Base-by-base conservation (phyloP, 306 rosid species). In the Lagenaria siceraria region DNA sequence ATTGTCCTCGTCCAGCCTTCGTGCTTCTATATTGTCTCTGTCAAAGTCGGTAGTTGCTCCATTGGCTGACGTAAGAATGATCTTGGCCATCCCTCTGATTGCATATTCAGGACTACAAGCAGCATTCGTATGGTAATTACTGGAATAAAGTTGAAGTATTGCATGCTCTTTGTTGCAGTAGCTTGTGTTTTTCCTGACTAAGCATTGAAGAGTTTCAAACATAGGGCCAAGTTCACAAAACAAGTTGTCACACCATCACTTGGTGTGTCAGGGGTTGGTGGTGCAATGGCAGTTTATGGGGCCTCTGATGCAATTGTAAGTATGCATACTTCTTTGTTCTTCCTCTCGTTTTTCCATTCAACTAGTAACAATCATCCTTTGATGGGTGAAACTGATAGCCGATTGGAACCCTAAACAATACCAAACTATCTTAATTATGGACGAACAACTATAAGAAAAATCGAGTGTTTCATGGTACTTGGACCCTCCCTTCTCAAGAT, bases 61-160 rank as follows among this genome's bases (percentile, higher is more conserved):
- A 10, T 52, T 95, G 78, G 74, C 83, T 77, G 90, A 89, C 79
- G 78, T 56, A 54, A 82, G 91, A 86, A 92, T 95, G 97, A 77
- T 95, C 75, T 86, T 92, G 87, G 59, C 77, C 89, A 87, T 95
- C 79, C 99, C 97, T 58, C 97, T 95, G 52, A 88, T 92, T 49
- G 92, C 96, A 51, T 95, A 92, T 86, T 95, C 99, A 68, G 99
- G 99, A 78, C 88, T 95, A 77, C 97, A 95, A 74, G 97, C 90
- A 78, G 97, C 99, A 79, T 95, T 95, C 86, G 99, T 88, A 21
- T 95, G 99, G 99, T 95, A 89, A 88, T 80, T 80, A 83, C 86
- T 73, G 46, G 55, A 78, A 48, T 61, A 62, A 83, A 70, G 78
- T 62, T 76, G 21, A 51, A 51, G 46, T 17, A 55, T 53, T 53